Evolutionary conservation across 2,329 filamentous ascomycete genomes (phyloP).

Genomic region (Trichothecium sympodiale): DNA sequence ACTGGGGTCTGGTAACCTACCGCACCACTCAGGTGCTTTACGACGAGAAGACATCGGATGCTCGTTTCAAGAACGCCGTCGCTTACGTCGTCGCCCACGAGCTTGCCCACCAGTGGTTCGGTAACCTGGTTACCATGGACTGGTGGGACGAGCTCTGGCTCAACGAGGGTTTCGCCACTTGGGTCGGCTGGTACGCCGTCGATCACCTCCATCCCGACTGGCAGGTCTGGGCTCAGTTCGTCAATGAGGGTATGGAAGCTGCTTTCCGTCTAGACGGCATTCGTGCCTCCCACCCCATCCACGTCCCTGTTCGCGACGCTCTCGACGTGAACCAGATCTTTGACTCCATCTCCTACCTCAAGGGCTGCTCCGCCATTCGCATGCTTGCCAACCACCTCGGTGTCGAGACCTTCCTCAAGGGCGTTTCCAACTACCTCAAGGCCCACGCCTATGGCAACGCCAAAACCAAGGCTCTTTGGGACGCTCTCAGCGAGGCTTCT

Average conservation of each 20-base stretch:
- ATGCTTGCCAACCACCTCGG: conserved; percentile 92
- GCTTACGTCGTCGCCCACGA: conserved; percentile 98
- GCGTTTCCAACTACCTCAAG: conserved; percentile 82
- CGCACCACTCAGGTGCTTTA: conserved; percentile 93
- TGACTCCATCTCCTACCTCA: conserved; percentile 90
- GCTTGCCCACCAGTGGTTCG: conserved; percentile 93
- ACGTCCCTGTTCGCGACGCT: conserved; percentile 87
- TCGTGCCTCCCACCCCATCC: conserved; percentile 87
- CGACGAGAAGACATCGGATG: conserved; percentile 83
- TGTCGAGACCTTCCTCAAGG: conserved; percentile 77
- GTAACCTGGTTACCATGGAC: conserved; percentile 91
- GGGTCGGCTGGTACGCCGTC: conserved; percentile 91
- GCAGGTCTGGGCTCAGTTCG: conserved; percentile 96
- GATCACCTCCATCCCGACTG: conserved; percentile 92
- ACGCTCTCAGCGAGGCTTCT: conserved; percentile 75
- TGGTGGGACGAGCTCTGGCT: conserved; percentile 94
- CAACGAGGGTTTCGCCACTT: conserved; percentile 94
- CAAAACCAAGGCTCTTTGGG: conserved; percentile 85
- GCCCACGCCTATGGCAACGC: conserved; percentile 82
- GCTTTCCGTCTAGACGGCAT: conserved; percentile 85
- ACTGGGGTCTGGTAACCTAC: conserved; percentile 95
- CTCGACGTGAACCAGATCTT: conserved; percentile 98
- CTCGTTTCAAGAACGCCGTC: conserved; percentile 82
- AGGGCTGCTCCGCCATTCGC: conserved; percentile 90
- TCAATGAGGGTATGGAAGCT: conserved; percentile 87